These are phyloP conservation scores for Penicillium sp. DNA, from an alignment of 2,329 filamentous ascomycete genomes.

Conservation along the genomic window DNA sequence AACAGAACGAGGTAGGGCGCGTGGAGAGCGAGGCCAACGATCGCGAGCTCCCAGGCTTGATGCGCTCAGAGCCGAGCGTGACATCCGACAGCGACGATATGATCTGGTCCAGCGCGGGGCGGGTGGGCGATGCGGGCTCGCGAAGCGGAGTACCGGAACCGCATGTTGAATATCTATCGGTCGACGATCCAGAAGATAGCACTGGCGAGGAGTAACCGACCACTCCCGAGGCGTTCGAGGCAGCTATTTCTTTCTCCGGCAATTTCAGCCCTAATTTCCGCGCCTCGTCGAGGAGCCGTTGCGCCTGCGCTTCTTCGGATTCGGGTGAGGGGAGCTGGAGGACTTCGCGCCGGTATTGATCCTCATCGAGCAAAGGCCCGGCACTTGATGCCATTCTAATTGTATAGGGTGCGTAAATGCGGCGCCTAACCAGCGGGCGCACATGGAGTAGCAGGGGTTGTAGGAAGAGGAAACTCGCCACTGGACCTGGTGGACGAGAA, in stretches of 20 bases:
- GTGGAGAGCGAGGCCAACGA: slow-evolving; percentile 41
- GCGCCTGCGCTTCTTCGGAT: slow-evolving; percentile 39
- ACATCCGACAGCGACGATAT: slow-evolving; percentile 33
- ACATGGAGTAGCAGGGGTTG: slow-evolving; percentile 17
- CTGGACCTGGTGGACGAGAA: slow-evolving; percentile 34
- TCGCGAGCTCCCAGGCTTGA: slow-evolving; percentile 34
- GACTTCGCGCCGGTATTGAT: slow-evolving; percentile 38
- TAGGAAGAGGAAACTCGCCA: slow-evolving; percentile 30
- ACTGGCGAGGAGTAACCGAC: slow-evolving; percentile 35
- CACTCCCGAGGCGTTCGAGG: slow-evolving; percentile 36
- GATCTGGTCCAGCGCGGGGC: slow-evolving; percentile 30
- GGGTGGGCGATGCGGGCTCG: slow-evolving; percentile 15
- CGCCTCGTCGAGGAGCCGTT: slow-evolving; percentile 38
- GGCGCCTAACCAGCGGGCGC: slow-evolving; percentile 24
- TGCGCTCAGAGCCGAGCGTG: slow-evolving; percentile 30
- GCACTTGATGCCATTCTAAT: slow-evolving; percentile 24
- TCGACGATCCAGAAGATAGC: slow-evolving; percentile 33
- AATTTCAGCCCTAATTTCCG: slow-evolving; percentile 37
- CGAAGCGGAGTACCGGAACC: slow-evolving; percentile 25
- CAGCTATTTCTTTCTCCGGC: slow-evolving; percentile 33
- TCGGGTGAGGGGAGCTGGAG: slow-evolving; percentile 34
- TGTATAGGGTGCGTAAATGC: slow-evolving; percentile 16
- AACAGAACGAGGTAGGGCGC: slow-evolving; percentile 40
- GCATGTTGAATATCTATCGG: slow-evolving; percentile 31
- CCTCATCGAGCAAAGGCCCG: slow-evolving; percentile 32